Conservation (phyloP, 768 basidiomycete genomes). For the Tricholoma saponaceum region DNA sequence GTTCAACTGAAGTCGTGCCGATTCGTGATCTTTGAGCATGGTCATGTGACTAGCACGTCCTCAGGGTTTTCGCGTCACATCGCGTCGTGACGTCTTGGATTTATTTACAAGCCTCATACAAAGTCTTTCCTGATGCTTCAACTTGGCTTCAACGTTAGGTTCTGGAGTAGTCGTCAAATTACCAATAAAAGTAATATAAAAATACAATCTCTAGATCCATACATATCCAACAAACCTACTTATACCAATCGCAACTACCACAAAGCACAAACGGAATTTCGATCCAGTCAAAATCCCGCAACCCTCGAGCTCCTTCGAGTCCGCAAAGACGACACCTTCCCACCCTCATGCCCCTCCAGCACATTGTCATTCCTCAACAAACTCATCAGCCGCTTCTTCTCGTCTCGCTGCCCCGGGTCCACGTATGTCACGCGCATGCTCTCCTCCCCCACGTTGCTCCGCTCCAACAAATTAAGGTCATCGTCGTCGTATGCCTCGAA, state of each 20-base stretch:
- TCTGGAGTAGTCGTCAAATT: not conserved
- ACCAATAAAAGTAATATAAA: not conserved
- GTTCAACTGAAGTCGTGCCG: too few species aligned
- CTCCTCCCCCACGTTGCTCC: conserved; percentile 31
- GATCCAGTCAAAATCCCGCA: conserved; percentile 11
- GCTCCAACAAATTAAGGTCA: conserved; percentile 17
- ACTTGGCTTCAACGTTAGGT: too few species aligned
- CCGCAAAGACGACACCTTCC: conserved; percentile 10
- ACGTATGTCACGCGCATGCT: conserved; percentile 62
- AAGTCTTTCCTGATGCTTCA: too few species aligned
- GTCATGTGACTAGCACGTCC: too few species aligned
- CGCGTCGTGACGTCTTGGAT: too few species aligned
- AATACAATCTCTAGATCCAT: not conserved
- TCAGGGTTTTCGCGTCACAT: too few species aligned
- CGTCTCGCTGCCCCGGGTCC: conserved; percentile 60
- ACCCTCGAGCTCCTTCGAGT: conserved; percentile 17
- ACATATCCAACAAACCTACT: not conserved
- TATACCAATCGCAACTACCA: too few species aligned
- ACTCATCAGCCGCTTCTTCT: conserved; percentile 53
- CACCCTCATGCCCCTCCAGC: conserved; percentile 19
- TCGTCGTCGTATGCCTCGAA: conserved; percentile 29
- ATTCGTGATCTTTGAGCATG: too few species aligned
- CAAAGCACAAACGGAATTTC: not conserved
- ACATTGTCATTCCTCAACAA: conserved; percentile 38
- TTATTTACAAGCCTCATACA: too few species aligned